Evolutionary conservation across 345 rosid species (phyloP).

Genomic region (Eucalyptus tenuipes): DNA sequence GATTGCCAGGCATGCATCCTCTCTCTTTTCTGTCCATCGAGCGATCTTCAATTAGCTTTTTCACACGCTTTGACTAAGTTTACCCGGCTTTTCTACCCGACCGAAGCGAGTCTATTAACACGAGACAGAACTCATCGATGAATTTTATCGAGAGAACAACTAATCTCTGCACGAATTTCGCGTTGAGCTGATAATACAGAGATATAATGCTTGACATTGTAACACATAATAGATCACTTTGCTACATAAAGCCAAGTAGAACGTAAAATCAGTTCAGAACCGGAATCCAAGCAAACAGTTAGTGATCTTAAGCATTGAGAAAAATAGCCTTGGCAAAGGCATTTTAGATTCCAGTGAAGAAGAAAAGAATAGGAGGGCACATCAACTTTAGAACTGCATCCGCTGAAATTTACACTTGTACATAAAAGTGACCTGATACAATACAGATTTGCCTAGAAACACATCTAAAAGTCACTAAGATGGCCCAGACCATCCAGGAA

Average conservation of each 20-base stretch:
- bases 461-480: not conserved
- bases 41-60: not conserved
- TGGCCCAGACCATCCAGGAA: not conserved
- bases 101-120: not conserved
- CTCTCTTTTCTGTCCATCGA: not conserved
- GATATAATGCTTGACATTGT: not conserved
- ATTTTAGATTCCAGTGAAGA: not conserved
- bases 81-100: not conserved
- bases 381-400: not conserved
- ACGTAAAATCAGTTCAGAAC: not conserved
- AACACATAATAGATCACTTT: not conserved
- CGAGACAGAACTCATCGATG: not conserved
- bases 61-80: not conserved
- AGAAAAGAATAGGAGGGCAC: not conserved
- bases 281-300: not conserved
- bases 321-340: not conserved
- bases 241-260: not conserved
- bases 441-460: not conserved
- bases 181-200: not conserved
- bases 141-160: not conserved
- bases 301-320: not conserved
- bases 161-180: not conserved
- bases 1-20: not conserved
- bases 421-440: not conserved
- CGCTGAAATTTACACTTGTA: not conserved